A percentile compares a stretch with the other conserved stretches of the same genome.
Evolutionary conservation across 805 yeast genomes (phyloP).

Genomic region (Pichia pseudocactophila): DNA sequence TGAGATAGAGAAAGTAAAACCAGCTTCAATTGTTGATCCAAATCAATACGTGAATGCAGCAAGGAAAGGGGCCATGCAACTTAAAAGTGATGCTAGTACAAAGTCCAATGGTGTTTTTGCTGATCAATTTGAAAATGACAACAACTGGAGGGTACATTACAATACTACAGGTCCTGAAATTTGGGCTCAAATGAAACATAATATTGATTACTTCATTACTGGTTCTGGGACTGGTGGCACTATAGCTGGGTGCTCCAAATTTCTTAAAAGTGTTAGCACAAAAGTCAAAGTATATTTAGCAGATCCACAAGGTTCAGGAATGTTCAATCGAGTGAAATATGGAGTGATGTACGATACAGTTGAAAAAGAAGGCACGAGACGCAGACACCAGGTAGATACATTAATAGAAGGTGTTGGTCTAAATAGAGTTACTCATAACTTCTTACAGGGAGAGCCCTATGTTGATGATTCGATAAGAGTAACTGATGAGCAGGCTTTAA

Average conservation of each 20-base stretch:
- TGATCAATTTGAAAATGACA: slow-evolving; percentile 90
- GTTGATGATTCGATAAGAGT: slow-evolving; percentile 79
- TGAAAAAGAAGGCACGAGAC: slow-evolving; percentile 86
- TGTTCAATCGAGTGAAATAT: slow-evolving; percentile 70
- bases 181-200: slow-evolving; percentile 57
- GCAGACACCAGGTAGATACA: slow-evolving; percentile 96
- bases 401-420: slow-evolving; percentile 90
- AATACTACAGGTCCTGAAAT: slow-evolving; percentile 88
- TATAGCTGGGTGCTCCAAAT: slow-evolving; percentile 81
- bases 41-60: slow-evolving; percentile 90
- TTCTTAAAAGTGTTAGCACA: slow-evolving; percentile 44
- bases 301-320: slow-evolving; percentile 95
- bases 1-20: slow-evolving; percentile 72
- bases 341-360: slow-evolving; percentile 91
- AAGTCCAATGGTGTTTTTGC: slow-evolving; percentile 68
- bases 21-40: slow-evolving; percentile 93
- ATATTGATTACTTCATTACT: slow-evolving; percentile 67
- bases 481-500: slow-evolving; percentile 68
- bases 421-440: slow-evolving; percentile 78
- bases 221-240: slow-evolving; percentile 99
- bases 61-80: slow-evolving; percentile 48
- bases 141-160: slow-evolving; percentile 82
- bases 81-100: slow-evolving; percentile 32
- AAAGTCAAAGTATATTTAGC: slow-evolving; percentile 56
- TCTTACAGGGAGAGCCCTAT: slow-evolving; percentile 55